These are phyloP conservation scores for Lepidium didymum DNA, from an alignment of 345 rosid genomes.

Conservation along the genomic window DNA sequence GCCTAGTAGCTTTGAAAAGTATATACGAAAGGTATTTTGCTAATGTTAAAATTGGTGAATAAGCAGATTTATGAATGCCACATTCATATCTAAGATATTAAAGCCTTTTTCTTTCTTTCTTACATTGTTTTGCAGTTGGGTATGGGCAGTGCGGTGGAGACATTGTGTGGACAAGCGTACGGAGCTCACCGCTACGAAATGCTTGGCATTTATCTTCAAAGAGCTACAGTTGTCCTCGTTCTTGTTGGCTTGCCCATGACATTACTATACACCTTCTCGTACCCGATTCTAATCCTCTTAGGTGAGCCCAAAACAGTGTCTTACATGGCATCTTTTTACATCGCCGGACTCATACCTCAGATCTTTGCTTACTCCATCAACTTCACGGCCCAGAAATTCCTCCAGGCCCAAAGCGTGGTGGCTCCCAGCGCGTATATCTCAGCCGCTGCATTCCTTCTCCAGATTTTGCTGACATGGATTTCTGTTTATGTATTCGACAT, in stretches of 20 bases:
- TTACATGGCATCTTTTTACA: constrained; percentile 46
- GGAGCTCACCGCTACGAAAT: constrained; percentile 50
- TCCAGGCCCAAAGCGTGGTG: constrained; percentile 61
- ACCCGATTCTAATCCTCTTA: constrained; percentile 42
- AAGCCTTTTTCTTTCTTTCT: too few species aligned
- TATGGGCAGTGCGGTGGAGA: constrained; percentile 89
- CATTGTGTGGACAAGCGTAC: constrained; percentile 76
- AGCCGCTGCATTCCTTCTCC: constrained; percentile 36
- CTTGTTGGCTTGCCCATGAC: constrained; percentile 49
- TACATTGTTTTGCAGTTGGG: constrained; percentile 35
- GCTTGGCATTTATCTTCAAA: constrained; percentile 73
- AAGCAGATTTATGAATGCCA: too few species aligned
- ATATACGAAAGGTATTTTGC: too few species aligned
- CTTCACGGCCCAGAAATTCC: constrained; percentile 63
- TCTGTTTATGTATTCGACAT: constrained; percentile 30
- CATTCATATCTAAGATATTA: too few species aligned
- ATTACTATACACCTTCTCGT: constrained; percentile 42
- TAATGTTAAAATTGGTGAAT: too few species aligned
- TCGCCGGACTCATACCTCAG: constrained; percentile 62
- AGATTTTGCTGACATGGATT: constrained; percentile 49
- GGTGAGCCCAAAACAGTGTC: constrained; percentile 52
- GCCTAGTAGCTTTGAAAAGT: too few species aligned
- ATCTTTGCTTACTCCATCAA: constrained; percentile 59
- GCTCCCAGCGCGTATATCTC: constrained; percentile 59
- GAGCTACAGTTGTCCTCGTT: constrained; percentile 56